Conservation (phyloP, 192 early-diverging fungal species). For the Polychytrium aggregatum region DNA sequence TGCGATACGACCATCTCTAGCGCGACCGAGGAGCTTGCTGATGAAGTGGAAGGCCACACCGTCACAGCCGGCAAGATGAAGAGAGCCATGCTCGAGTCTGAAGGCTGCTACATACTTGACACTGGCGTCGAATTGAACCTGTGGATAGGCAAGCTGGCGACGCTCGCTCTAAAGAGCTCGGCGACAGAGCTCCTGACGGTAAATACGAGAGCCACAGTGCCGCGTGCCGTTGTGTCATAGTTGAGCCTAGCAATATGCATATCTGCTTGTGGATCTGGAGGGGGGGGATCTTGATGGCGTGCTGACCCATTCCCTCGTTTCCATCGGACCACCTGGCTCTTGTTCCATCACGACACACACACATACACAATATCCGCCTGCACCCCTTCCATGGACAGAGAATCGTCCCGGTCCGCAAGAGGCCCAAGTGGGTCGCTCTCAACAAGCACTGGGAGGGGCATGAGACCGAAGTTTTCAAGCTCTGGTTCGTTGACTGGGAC, state of each 20-base stretch:
- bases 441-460: constrained; percentile 17
- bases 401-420: constrained; percentile 14
- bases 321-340: too few relatives aligned
- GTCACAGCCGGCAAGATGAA: constrained; percentile 19
- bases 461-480: constrained; percentile 39
- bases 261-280: background rate
- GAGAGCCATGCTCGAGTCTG: constrained; percentile 13
- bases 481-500: constrained; percentile 38
- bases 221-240: background rate
- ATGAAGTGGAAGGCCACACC: constrained; percentile 14
- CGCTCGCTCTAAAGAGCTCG: constrained; percentile 1
- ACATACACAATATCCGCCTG: too few relatives aligned
- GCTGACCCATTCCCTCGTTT: too few relatives aligned
- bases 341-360: too few relatives aligned
- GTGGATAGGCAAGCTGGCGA: constrained; percentile 31
- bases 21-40: constrained; percentile 13
- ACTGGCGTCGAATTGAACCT: constrained; percentile 32
- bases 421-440: constrained; percentile 32
- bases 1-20: too few relatives aligned
- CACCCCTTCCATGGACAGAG: constrained; percentile 9
- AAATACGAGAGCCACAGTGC: too few relatives aligned
- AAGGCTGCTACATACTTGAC: constrained; percentile 34
- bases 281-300: background rate
- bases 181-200: constrained; percentile 37
- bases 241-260: too few relatives aligned